phyloP scores from a whole-genome alignment of 805 yeast genomes.

The Torulaspora quercuum region DNA sequence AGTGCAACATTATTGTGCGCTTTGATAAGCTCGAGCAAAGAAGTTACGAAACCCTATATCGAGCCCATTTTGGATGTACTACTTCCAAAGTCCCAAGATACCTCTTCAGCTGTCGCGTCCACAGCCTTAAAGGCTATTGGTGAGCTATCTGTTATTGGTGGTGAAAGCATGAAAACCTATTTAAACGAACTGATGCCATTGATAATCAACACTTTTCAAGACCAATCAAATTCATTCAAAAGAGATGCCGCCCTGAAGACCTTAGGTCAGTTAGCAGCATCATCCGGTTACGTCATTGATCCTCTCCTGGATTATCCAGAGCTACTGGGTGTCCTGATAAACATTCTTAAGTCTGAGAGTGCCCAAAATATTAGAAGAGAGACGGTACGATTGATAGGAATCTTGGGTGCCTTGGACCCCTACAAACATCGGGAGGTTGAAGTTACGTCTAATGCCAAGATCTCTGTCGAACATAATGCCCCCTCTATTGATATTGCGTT shows the following conservation, averaged over 20 bases:
- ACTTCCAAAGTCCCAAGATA: conserved; percentile 68
- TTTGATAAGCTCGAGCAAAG: conserved; percentile 72
- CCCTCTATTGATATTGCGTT: conserved; percentile 88
- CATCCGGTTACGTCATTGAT: conserved; percentile 92
- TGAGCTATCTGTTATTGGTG: conserved; percentile 82
- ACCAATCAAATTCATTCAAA: conserved; percentile 82
- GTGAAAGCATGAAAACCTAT: conserved; percentile 73
- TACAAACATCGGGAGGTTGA: conserved; percentile 92
- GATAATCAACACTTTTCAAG: conserved; percentile 82
- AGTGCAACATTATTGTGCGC: conserved; percentile 72
- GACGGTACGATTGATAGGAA: conserved; percentile 85
- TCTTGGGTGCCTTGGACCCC: conserved; percentile 94
- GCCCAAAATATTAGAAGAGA: conserved; percentile 75
- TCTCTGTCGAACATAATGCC: conserved; percentile 68
- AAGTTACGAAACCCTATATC: conserved; percentile 84
- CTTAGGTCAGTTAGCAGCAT: conserved; percentile 81
- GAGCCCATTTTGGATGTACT: conserved; percentile 86
- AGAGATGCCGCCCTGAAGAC: conserved; percentile 87
- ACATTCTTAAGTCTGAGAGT: conserved; percentile 76
- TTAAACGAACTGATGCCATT: conserved; percentile 80
- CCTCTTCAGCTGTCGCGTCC: conserved; percentile 77
- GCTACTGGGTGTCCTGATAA: conserved; percentile 73
- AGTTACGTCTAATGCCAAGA: conserved; percentile 50
- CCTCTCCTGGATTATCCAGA: conserved; percentile 92
- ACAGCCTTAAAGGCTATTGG: conserved; percentile 86